Percentiles rank a stretch among this genome's conserved stretches.
phyloP scores from a whole-genome alignment of 176 grass and related monocot species.

The Triticum turgidum region DNA sequence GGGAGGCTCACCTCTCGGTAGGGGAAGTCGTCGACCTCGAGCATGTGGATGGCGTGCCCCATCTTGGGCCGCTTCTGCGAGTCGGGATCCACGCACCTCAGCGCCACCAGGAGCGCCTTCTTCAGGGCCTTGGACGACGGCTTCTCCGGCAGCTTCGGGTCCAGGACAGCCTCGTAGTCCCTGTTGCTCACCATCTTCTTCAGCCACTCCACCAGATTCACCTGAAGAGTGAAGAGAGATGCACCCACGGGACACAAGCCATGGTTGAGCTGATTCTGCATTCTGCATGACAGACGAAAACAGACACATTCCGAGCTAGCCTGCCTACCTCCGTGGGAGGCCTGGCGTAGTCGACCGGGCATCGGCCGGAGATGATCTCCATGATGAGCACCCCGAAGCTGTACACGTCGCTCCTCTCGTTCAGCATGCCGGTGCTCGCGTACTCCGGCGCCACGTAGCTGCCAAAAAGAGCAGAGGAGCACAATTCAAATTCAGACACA shows the following conservation, averaged over 20 bases:
- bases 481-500: background rate
- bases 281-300: background rate
- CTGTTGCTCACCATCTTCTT: constrained; percentile 85
- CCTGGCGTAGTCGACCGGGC: constrained; percentile 84
- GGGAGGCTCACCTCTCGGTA: constrained; percentile 74
- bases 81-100: constrained; percentile 93
- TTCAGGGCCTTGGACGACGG: constrained; percentile 79
- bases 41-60: constrained; percentile 98
- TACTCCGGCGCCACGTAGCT: constrained; percentile 98
- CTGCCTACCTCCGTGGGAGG: constrained; percentile 54
- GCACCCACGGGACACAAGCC: background rate
- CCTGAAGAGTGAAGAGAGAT: constrained; percentile 39
- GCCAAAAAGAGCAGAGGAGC: background rate
- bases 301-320: background rate
- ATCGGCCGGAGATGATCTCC: constrained; percentile 90
- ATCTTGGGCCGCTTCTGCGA: constrained; percentile 94
- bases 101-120: constrained; percentile 79
- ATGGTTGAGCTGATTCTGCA: background rate
- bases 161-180: constrained; percentile 74
- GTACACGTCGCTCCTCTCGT: constrained; percentile 93
- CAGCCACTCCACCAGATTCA: constrained; percentile 93
- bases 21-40: constrained; percentile 92
- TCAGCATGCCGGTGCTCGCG: constrained; percentile 96
- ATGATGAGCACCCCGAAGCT: constrained; percentile 96
- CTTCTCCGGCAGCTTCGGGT: constrained; percentile 78